Base-by-base conservation (phyloP, 345 rosid species). In the Pistacia atlantica region DNA sequence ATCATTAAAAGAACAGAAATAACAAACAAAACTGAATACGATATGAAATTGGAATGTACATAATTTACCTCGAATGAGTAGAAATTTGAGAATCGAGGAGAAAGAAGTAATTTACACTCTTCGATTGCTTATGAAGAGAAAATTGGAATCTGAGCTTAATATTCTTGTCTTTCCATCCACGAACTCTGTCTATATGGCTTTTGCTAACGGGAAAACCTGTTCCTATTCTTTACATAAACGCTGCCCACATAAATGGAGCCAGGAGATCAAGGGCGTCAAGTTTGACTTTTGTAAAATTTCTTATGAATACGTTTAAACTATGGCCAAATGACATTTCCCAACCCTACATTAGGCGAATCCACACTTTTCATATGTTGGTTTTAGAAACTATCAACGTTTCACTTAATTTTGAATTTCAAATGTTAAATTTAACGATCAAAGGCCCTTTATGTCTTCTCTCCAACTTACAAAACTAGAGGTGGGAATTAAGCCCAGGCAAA, bases 61-160 rank as follows among this genome's bases (percentile, higher is more conserved):
- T 11, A 11, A 13, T 58, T 59, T 45, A 46, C 49, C 59, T 31
- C 16, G 48, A 37, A 16, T 14, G 72, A 4, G n/a, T 17, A 59
- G 69, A 58, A 63, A 35, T 76, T 20, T 22, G 64, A 45, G 16
- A 20, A 42, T 17, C 18, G 3, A 14, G 12, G 25, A 4, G 17
- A 4, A 31, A 4, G 17, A 60, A 69, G 37, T 63, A 12, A n/a
- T 57, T 58, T 52, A 10, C 9, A 16, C 57, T 55, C 37, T 67
- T 70, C 72, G 71, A 77, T 77, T 65, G 77, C 82, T 83, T 81
- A 28, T 37, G 55, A 1, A 3, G 25, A 65, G 67, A 38, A 65
- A 65, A 73, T 49, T 83, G 67, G 86, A 67, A 85, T 78, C 60
- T 48, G 52, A 13, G 13, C 14, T 35, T 16, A 31, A 31, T 16